phyloP scores from a whole-genome alignment of 176 grass and related monocot genomes.

The Bolboschoenus planiculmis region DNA sequence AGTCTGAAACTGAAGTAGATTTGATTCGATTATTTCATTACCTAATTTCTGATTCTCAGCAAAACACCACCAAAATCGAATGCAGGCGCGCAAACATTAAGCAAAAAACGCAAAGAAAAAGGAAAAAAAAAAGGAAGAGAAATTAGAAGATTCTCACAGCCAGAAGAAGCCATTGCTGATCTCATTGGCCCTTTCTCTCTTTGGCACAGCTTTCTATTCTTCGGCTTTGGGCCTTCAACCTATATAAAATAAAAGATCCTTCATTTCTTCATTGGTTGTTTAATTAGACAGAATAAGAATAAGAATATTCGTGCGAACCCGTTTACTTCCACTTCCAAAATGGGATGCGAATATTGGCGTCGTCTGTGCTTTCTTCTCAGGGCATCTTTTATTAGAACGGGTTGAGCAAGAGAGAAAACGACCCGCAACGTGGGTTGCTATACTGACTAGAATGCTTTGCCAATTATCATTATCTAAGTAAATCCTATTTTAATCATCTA shows the following conservation, averaged over 20 bases:
- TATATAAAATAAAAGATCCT: not conserved
- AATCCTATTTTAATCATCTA: not conserved
- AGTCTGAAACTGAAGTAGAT: not conserved
- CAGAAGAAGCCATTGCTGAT: conserved; percentile 8
- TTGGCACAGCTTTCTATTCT: not conserved
- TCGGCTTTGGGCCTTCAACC: not conserved
- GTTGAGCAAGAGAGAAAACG: not conserved
- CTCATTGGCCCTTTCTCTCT: not conserved
- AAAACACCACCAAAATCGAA: not conserved
- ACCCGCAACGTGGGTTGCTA: not conserved
- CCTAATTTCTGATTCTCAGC: not conserved
- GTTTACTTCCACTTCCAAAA: not conserved
- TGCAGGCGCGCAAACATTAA: not conserved
- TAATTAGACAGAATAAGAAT: not conserved
- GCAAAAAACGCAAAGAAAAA: not conserved
- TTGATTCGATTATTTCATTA: not conserved
- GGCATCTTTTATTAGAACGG: not conserved
- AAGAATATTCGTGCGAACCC: not conserved
- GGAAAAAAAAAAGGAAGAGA: not conserved
- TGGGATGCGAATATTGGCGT: not conserved
- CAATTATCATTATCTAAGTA: not conserved
- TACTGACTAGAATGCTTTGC: too few species aligned
- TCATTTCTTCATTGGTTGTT: not conserved
- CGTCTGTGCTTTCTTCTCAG: not conserved
- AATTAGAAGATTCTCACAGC: not conserved